A percentile compares a stretch with the other conserved stretches of the same genome.
Evolutionary conservation across 1,284 basidiomycete genomes (phyloP).

Genomic region (Amylostereum areolatum): DNA sequence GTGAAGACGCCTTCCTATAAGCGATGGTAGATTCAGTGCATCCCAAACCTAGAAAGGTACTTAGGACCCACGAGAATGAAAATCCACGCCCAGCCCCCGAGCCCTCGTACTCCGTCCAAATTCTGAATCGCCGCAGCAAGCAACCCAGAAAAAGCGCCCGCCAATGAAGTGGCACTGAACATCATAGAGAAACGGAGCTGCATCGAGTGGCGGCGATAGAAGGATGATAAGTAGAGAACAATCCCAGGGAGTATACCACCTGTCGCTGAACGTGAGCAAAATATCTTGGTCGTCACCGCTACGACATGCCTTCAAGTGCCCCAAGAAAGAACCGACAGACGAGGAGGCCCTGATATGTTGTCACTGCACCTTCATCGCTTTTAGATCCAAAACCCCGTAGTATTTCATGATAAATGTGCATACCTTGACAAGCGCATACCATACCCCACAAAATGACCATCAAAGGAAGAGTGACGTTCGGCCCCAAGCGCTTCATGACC

Average conservation of each 20-base stretch:
- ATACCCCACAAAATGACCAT: constrained; percentile 19
- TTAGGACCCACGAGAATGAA: constrained; percentile 23
- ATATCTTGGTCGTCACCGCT: background rate
- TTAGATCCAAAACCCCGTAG: too few relatives aligned
- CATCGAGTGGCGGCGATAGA: constrained; percentile 20
- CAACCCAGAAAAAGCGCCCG: constrained; percentile 36
- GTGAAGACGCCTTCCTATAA: constrained; percentile 38
- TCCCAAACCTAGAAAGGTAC: constrained; percentile 5
- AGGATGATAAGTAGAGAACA: constrained; percentile 16
- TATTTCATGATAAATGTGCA: too few relatives aligned
- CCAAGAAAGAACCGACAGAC: constrained; percentile 24
- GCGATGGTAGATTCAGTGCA: constrained; percentile 4
- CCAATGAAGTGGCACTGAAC: constrained; percentile 51
- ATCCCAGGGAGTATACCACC: constrained; percentile 17
- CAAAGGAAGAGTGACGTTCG: constrained; percentile 8
- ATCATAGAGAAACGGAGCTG: constrained; percentile 29
- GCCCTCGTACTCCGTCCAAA: constrained; percentile 17
- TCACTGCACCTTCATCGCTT: constrained; percentile 11
- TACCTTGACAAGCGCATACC: constrained; percentile 24
- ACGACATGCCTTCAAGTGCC: constrained; percentile 16
- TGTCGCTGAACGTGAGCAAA: background rate
- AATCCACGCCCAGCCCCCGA: constrained; percentile 23
- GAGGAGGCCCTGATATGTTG: constrained; percentile 17
- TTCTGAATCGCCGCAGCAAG: constrained; percentile 16
- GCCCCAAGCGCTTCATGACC: constrained; percentile 27